phyloP scores from a whole-genome alignment of 192 early-diverging fungal genomes.

The Coemansia sp. region DNA sequence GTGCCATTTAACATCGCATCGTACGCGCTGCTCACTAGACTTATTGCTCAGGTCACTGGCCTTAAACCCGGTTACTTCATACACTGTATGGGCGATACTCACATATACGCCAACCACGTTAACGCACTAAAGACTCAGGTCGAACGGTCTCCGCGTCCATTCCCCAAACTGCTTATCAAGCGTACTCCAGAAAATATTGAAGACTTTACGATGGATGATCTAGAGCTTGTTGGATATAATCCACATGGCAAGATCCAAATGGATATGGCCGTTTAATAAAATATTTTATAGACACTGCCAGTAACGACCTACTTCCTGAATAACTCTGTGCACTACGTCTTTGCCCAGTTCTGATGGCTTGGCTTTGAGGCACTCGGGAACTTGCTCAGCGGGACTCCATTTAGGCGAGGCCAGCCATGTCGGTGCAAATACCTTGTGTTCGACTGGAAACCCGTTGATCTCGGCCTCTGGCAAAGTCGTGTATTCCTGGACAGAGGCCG shows the following conservation, averaged over 20 bases:
- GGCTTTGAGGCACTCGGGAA: slow-evolving; percentile 20
- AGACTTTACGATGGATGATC: slow-evolving; percentile 78
- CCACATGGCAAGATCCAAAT: slow-evolving; percentile 89
- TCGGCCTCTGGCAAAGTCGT: slow-evolving; percentile 39
- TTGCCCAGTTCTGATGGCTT: slow-evolving; percentile 9
- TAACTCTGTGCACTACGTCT: neutral
- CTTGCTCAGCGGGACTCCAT: slow-evolving; percentile 37
- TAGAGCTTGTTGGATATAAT: slow-evolving; percentile 80
- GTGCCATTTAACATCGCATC: slow-evolving; percentile 99
- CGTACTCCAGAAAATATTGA: slow-evolving; percentile 63
- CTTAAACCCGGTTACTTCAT: slow-evolving; percentile 83
- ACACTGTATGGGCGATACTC: slow-evolving; percentile 94
- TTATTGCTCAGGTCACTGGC: slow-evolving; percentile 89
- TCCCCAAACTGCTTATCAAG: slow-evolving; percentile 78
- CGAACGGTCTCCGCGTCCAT: slow-evolving; percentile 71
- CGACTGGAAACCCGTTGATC: slow-evolving; percentile 29
- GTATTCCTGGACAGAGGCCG: slow-evolving; percentile 34
- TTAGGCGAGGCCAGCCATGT: slow-evolving; percentile 18
- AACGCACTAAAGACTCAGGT: slow-evolving; percentile 84
- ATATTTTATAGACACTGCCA: neutral
- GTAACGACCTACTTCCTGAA: neutral
- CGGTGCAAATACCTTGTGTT: neutral
- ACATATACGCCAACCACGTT: slow-evolving; percentile 92
- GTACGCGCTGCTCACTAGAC: slow-evolving; percentile 87
- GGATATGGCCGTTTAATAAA: slow-evolving; percentile 88